Base-by-base conservation (phyloP, 2,329 filamentous ascomycete species). In the Aspergillus tanneri region DNA sequence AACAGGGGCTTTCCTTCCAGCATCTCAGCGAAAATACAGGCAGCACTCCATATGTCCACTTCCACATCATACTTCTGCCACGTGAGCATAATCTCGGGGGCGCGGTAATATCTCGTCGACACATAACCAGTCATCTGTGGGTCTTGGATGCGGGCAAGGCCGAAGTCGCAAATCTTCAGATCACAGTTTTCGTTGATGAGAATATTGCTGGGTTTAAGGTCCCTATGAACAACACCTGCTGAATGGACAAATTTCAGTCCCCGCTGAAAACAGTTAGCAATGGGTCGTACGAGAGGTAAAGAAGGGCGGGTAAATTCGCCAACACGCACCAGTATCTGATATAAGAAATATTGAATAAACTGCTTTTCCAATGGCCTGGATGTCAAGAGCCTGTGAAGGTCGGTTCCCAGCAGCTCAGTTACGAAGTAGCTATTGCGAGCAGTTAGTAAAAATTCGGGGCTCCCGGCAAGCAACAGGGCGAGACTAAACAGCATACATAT, bases 1-100 rank as follows among this genome's bases (percentile, higher is more conserved):
- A 99, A 99, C 18, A 99, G 77, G 24, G 93, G 93, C 77, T 97
- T 97, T 68, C 93, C 93, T 75, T 96, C 92, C 50, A 99, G 81
- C 93, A 99, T 99, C 76, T 99, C 93, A 34, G 93, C 93, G 63
- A 99, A 97, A 68, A 99, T 99, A 74, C 93, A 99, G 52, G 93
- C 93, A 14, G 92, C 92, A 69, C 93, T 97, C 93, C 93, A 99
- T 68, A 99, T 96, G 70, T 99, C 93, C 49, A 99, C 93, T 76
- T 97, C 93, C 39, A 97, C 86, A 62, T 99, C 93, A 74, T 99
- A 99, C 77, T 99, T 99, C 78, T 99, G 93, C 93, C 93, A 99
- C 57, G 93, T 97, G 68, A 99, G 90, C 93, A 99, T 99, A 69
- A 99, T 99, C 74, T 99, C 93, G 14, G 93, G 93, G 7, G 93